These are phyloP conservation scores for Pleurotus tuber-regium DNA, from an alignment of 768 basidiomycete genomes.

Conservation along the genomic window DNA sequence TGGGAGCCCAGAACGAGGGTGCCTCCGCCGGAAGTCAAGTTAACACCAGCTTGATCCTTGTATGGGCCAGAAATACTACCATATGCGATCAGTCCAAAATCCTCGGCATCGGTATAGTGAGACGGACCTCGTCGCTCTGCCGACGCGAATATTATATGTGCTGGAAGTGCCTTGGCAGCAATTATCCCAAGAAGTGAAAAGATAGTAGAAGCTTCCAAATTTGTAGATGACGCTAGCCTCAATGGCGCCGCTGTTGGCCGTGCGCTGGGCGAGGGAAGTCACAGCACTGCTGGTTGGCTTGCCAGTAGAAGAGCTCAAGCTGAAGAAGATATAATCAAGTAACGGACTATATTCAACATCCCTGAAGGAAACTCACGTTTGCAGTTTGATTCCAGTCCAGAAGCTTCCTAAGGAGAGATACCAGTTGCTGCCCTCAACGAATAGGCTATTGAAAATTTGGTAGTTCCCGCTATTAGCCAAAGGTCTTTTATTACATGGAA, in stretches of 20 bases:
- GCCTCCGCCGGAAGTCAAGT: slow-evolving; percentile 47
- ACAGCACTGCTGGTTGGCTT: slow-evolving; percentile 35
- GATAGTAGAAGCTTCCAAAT: slow-evolving; percentile 44
- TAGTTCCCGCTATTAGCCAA: not conserved
- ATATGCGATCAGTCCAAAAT: not conserved
- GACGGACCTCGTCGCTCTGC: slow-evolving; percentile 41
- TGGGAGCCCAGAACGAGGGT: slow-evolving; percentile 47
- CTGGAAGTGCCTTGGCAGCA: slow-evolving; percentile 50
- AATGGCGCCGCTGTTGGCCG: slow-evolving; percentile 41
- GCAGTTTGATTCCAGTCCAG: slow-evolving; percentile 53
- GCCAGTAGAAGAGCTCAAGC: slow-evolving; percentile 39
- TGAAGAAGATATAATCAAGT: slow-evolving; percentile 12
- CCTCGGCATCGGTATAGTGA: too few relatives aligned
- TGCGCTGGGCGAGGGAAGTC: slow-evolving; percentile 44
- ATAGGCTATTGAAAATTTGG: not conserved
- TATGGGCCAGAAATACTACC: slow-evolving; percentile 41
- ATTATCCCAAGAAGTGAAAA: slow-evolving; percentile 55
- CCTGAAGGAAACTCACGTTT: slow-evolving; percentile 23
- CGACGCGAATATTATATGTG: slow-evolving; percentile 62
- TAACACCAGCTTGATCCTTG: slow-evolving; percentile 44
- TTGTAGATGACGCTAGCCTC: slow-evolving; percentile 49
- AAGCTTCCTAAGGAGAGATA: slow-evolving; percentile 51
- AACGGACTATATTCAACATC: too few relatives aligned
- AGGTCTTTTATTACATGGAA: not conserved
- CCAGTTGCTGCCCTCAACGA: slow-evolving; percentile 41